phyloP scores from a whole-genome alignment of 1,284 basidiomycete species.

The Pascua sp. region DNA sequence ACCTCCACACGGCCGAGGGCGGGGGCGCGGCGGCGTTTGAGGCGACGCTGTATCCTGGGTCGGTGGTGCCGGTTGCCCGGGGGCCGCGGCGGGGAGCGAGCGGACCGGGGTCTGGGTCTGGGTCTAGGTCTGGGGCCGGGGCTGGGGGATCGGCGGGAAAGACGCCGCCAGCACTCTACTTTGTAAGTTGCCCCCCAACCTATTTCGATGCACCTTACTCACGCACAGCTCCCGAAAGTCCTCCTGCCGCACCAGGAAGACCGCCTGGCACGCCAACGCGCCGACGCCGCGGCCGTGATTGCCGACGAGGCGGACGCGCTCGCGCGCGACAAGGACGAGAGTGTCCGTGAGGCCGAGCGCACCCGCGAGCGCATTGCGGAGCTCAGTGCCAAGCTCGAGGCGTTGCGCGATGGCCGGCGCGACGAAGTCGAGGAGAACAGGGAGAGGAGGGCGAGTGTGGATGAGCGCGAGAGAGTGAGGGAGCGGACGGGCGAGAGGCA shows the following conservation, averaged over 20 bases:
- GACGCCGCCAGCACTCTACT: constrained; percentile 32
- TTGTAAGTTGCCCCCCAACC: too few relatives aligned
- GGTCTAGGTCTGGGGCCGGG: too few relatives aligned
- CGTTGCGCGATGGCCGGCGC: constrained; percentile 28
- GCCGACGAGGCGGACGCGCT: constrained; percentile 30
- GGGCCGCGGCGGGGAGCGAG: constrained; percentile 29
- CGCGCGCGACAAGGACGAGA: constrained; percentile 29
- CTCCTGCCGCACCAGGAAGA: constrained; percentile 40
- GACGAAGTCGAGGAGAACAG: constrained; percentile 9
- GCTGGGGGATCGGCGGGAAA: too few relatives aligned
- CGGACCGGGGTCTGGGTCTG: background rate
- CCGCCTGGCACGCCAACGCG: constrained; percentile 18
- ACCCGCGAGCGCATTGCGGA: constrained; percentile 31
- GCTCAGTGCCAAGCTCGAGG: constrained; percentile 22
- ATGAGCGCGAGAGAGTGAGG: background rate
- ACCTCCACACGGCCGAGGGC: constrained; percentile 30
- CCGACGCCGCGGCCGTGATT: constrained; percentile 33
- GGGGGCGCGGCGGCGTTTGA: constrained; percentile 5
- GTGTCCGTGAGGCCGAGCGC: constrained; percentile 14
- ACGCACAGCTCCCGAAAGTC: constrained; percentile 32
- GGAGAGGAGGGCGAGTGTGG: constrained; percentile 1
- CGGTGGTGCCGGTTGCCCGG: constrained; percentile 36
- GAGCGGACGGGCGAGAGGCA: constrained; percentile 21
- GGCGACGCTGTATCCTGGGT: constrained; percentile 25
- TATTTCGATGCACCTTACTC: too few relatives aligned